phyloP scores from a whole-genome alignment of 176 grass and related monocot species.

The Sorghum bicolor region Sorghum_bicolor_NCBIv3 NC_012879.2:61040001-61040500 shows the following conservation, averaged over 20 bases:
- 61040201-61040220: neutral
- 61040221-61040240: neutral
- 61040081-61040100: conserved; percentile 33
- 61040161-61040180: conserved; percentile 57
- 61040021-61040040: conserved; percentile 57
- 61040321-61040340: too few relatives aligned
- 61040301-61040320: neutral
- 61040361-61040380: too few relatives aligned
- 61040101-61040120: conserved; percentile 30
- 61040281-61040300: conserved; percentile 5
- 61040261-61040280: too few relatives aligned
- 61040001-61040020: conserved; percentile 28
- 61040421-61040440: conserved; percentile 97
- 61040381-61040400: too few relatives aligned
- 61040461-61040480: too few relatives aligned
- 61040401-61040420: conserved; percentile 33
- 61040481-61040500: too few relatives aligned
- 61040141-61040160: conserved; percentile 28
- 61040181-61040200: neutral
- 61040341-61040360: too few relatives aligned
- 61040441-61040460: neutral
- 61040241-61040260: neutral
- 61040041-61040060: conserved; percentile 14
- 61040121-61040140: conserved; percentile 35
- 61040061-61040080: neutral